A percentile compares a stretch with the other conserved stretches of the same genome.
Evolutionary conservation across 805 yeast species (phyloP).

Genomic region (Tetrapisispora arboricola): DNA sequence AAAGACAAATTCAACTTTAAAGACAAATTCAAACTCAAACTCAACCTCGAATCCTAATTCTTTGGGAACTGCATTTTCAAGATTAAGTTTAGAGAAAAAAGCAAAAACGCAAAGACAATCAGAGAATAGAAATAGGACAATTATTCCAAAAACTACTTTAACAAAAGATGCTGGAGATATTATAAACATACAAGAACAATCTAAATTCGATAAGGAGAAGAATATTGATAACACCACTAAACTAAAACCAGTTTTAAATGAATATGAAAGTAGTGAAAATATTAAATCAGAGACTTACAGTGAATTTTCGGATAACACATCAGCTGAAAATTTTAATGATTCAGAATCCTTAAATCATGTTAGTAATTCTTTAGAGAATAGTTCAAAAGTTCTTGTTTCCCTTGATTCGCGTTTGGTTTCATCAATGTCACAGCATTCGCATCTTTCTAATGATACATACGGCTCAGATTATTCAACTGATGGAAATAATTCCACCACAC

Average conservation of each 20-base stretch:
- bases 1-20: not conserved
- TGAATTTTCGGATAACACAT: constrained; percentile 24
- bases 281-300: constrained; percentile 18
- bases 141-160: no score
- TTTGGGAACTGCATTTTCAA: not conserved
- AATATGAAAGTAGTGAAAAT: not conserved
- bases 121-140: no score
- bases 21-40: not conserved
- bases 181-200: no score
- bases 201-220: no score
- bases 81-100: not conserved
- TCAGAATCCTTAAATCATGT: not conserved
- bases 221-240: no score
- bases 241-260: not conserved
- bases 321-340: constrained; percentile 19
- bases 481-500: constrained; percentile 9
- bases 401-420: constrained; percentile 39
- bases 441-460: constrained; percentile 37
- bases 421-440: constrained; percentile 33
- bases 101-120: not conserved
- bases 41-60: not conserved
- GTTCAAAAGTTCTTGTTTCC: constrained; percentile 6
- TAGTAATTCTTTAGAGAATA: not conserved
- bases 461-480: constrained; percentile 43
- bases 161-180: no score